These are phyloP conservation scores for Hypoxylon rickii DNA, from an alignment of 495 filamentous ascomycete genomes.

Conservation along the genomic window DNA sequence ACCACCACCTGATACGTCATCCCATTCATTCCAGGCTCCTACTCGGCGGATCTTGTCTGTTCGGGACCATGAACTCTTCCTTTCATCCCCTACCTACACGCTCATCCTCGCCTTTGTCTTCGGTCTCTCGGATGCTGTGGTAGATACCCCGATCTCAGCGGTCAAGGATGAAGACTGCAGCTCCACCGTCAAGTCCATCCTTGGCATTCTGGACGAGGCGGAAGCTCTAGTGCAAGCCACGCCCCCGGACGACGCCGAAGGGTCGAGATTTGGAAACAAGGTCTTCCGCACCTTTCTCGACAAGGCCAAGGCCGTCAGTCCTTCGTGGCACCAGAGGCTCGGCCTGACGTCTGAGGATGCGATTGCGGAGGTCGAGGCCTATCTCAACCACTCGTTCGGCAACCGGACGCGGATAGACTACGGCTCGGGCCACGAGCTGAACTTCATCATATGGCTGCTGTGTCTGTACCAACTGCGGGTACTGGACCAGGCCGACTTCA, in stretches of 20 bases:
- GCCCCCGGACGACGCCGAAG: conserved; percentile 81
- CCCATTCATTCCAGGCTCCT: conserved; percentile 66
- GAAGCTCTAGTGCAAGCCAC: conserved; percentile 64
- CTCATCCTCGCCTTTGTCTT: conserved; percentile 86
- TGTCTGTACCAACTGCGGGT: conserved; percentile 82
- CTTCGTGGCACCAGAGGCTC: conserved; percentile 63
- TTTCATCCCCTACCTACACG: conserved; percentile 74
- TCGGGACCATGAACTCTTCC: conserved; percentile 80
- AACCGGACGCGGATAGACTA: conserved; percentile 92
- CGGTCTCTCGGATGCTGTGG: conserved; percentile 78
- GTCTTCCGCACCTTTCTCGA: conserved; percentile 85
- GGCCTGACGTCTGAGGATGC: conserved; percentile 59
- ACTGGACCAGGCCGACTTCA: conserved; percentile 67
- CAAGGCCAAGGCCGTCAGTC: conserved; percentile 59
- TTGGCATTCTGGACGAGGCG: conserved; percentile 70
- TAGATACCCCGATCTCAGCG: conserved; percentile 73
- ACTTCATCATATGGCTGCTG: conserved; percentile 92
- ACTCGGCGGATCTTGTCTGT: conserved; percentile 77
- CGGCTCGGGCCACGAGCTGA: conserved; percentile 94
- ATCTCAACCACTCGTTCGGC: conserved; percentile 82
- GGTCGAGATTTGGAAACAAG: conserved; percentile 93
- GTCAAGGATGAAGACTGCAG: conserved; percentile 59
- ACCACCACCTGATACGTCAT: conserved; percentile 66
- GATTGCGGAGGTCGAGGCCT: conserved; percentile 72
- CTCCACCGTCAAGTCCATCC: conserved; percentile 63